A percentile compares a stretch with the other conserved stretches of the same genome.
Evolutionary conservation across 352 stramenopile genomes (phyloP).

Genomic region (Phytophthora lateralis): DNA sequence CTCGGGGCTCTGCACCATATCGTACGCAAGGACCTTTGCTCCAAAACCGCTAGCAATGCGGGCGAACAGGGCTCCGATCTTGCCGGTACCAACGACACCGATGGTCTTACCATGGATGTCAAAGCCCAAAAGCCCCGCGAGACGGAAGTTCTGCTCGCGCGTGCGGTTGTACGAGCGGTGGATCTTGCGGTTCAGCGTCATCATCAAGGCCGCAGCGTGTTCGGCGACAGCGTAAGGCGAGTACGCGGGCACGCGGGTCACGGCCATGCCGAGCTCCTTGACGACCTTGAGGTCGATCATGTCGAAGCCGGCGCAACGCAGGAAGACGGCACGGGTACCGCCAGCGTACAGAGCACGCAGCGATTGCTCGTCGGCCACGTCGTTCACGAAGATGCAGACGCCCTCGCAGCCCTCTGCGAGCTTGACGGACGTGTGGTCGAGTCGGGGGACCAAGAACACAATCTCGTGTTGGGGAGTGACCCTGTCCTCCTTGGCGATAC

Average conservation of each 20-base stretch:
- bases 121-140: conserved; percentile 63
- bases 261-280: conserved; percentile 62
- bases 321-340: conserved; percentile 69
- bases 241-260: conserved; percentile 76
- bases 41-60: conserved; percentile 35
- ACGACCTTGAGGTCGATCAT: conserved; percentile 71
- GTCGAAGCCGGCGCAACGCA: conserved; percentile 85
- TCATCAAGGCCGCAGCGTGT: conserved; percentile 75
- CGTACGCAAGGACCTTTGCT: conserved; percentile 60
- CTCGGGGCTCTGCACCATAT: conserved; percentile 55
- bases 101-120: conserved; percentile 80
- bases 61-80: conserved; percentile 51
- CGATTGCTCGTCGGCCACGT: conserved; percentile 63
- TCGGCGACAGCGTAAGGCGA: conserved; percentile 84
- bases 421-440: conserved; percentile 56
- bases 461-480: conserved; percentile 57
- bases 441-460: conserved; percentile 57
- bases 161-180: conserved; percentile 79
- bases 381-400: conserved; percentile 89
- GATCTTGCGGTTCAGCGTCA: conserved; percentile 86
- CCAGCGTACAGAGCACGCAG: conserved; percentile 53
- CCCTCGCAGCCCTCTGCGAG: conserved; percentile 63
- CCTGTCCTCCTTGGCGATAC: conserved; percentile 44
- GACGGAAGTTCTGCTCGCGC: conserved; percentile 76
- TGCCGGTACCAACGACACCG: conserved; percentile 66